These are phyloP conservation scores for Porodaedalea pini DNA, from an alignment of 1,284 basidiomycete genomes.

Conservation along the genomic window DNA sequence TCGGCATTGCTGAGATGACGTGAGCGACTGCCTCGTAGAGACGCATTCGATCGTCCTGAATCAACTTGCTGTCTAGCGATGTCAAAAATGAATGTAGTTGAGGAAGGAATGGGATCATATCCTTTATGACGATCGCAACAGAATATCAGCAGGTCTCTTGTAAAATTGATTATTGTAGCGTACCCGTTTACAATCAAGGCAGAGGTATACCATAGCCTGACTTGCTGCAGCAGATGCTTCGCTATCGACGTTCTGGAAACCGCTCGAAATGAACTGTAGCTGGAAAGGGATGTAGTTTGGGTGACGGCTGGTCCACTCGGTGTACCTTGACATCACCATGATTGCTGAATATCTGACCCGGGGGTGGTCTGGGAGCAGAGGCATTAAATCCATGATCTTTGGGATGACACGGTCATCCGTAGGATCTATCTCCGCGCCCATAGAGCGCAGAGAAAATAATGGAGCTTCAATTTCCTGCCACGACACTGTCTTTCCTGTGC, in stretches of 20 bases:
- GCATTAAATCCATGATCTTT: conserved; percentile 93
- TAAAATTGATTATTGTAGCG: conserved; percentile 23
- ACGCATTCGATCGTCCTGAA: conserved; percentile 85
- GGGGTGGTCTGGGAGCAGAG: conserved; percentile 87
- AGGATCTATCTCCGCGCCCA: conserved; percentile 92
- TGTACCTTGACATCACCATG: conserved; percentile 93
- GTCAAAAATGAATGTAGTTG: conserved; percentile 89
- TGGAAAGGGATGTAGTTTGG: conserved; percentile 85
- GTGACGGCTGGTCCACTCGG: conserved; percentile 93
- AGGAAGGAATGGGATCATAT: conserved; percentile 88
- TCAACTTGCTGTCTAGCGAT: conserved; percentile 72
- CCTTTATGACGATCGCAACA: conserved; percentile 41
- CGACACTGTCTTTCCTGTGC: conserved; percentile 39
- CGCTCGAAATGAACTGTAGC: conserved; percentile 88
- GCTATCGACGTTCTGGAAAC: conserved; percentile 77
- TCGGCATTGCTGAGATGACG: conserved; percentile 90
- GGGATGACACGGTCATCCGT: conserved; percentile 85
- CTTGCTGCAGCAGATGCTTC: conserved; percentile 94
- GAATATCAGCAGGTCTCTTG: conserved; percentile 12
- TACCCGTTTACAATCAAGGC: conserved; percentile 92
- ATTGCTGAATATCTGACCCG: conserved; percentile 93
- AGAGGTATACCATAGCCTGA: conserved; percentile 94
- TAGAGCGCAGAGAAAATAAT: conserved; percentile 95
- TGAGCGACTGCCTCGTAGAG: conserved; percentile 95
- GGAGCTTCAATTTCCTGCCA: conserved; percentile 99